These are phyloP conservation scores for Citrus mangshanensis DNA, from an alignment of 345 rosid genomes.

Conservation along the genomic window DNA sequence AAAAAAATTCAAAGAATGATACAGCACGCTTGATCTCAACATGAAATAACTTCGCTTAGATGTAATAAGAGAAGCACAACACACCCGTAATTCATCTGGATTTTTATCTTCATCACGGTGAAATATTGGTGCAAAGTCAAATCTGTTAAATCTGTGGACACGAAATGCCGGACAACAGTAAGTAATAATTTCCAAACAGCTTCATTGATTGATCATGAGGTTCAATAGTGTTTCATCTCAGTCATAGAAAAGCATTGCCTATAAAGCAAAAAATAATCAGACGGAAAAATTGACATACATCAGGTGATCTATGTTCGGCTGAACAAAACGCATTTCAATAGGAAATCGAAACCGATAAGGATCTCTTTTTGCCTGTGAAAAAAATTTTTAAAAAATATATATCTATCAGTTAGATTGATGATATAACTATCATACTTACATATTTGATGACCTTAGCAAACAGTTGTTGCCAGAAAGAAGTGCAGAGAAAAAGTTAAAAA, in stretches of 20 bases:
- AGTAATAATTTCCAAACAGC: constrained; percentile 7
- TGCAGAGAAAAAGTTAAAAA: background rate
- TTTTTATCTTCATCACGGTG: constrained; percentile 75
- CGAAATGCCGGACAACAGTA: background rate
- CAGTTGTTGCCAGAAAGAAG: background rate
- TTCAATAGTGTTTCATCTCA: background rate
- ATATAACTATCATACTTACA: background rate
- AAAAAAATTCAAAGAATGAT: background rate
- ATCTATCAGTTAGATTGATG: constrained; percentile 10
- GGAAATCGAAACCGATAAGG: constrained; percentile 93
- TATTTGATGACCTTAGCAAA: background rate
- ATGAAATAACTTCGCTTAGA: background rate
- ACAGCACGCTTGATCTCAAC: background rate
- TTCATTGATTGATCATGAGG: constrained; percentile 13
- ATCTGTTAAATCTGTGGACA: constrained; percentile 73
- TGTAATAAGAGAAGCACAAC: constrained; percentile 15
- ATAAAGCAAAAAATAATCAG: background rate
- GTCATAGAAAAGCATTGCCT: background rate
- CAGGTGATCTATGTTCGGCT: constrained; percentile 90
- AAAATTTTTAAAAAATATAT: background rate
- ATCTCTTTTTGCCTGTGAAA: constrained; percentile 85
- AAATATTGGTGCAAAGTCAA: constrained; percentile 87
- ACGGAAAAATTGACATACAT: constrained; percentile 50
- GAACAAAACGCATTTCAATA: constrained; percentile 83
- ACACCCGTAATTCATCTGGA: constrained; percentile 77